phyloP scores from a whole-genome alignment of 2,329 filamentous ascomycete genomes.

The Botrytis fragariae region DNA sequence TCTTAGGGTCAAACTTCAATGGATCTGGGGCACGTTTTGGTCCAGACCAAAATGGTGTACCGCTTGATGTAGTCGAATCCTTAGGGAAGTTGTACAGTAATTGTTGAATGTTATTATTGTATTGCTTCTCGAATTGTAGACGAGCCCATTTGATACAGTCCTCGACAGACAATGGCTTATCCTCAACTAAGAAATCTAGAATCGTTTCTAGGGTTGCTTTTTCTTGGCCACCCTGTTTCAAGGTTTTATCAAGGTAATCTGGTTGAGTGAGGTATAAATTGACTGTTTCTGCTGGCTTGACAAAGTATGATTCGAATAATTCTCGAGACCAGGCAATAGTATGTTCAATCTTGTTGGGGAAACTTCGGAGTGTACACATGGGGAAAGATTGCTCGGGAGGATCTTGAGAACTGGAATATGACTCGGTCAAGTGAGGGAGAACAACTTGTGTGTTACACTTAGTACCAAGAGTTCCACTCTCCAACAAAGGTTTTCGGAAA shows the following conservation, averaged over 20 bases:
- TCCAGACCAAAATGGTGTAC: constrained; percentile 95
- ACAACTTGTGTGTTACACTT: constrained; percentile 99
- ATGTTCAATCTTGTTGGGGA: constrained; percentile 97
- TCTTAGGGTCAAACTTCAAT: constrained; percentile 81
- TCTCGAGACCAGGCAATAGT: constrained; percentile 98
- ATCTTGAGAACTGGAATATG: constrained; percentile 95
- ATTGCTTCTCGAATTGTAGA: constrained; percentile 91
- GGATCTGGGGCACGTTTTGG: constrained; percentile 94
- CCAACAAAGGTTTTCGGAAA: constrained; percentile 93
- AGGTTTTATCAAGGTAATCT: constrained; percentile 79
- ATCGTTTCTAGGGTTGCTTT: constrained; percentile 90
- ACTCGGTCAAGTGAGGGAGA: constrained; percentile 86
- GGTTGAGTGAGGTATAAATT: constrained; percentile 91
- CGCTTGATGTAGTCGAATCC: constrained; percentile 82
- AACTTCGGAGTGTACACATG: constrained; percentile 96
- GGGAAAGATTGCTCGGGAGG: constrained; percentile 98
- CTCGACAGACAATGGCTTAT: constrained; percentile 88
- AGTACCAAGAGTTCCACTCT: constrained; percentile 96
- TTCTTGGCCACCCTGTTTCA: constrained; percentile 93
- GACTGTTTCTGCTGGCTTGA: constrained; percentile 88
- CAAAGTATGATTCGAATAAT: constrained; percentile 90
- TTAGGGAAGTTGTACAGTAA: constrained; percentile 96
- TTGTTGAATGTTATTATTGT: constrained; percentile 94
- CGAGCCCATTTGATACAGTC: constrained; percentile 97
- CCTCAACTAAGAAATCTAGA: constrained; percentile 83